Evolutionary conservation across 257 asterid species (phyloP), one percentile per base, ranked within the genome.

Genomic region (Jacaranda mimosifolia): DNA sequence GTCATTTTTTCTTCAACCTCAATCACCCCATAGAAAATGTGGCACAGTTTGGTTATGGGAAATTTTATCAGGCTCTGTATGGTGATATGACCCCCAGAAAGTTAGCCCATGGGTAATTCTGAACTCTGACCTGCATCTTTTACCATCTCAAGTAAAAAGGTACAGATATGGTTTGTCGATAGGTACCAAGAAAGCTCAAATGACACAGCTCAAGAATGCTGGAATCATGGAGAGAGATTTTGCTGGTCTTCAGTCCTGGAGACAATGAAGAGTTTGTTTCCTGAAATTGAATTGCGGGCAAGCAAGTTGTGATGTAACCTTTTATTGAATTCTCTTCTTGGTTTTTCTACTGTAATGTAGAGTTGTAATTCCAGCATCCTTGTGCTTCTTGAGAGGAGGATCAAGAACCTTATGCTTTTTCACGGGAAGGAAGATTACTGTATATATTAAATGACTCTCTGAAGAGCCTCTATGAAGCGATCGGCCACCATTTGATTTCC

Each of bases 381-480:
- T 40, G 17, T 62, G 71, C 76, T 68, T 77, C 55, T 60, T 70
- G 59, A 70, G 66, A 67, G 2, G 48, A 62, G 48, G 64, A 17
- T 9, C 63, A 60, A 60, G 66, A n/a, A 60, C 17, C 43, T 60
- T 13, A 36, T 35, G 63, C 63, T 48, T 64, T 63, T 64, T 38
- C 14, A 14, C 3, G 26, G 7, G 51, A 17, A 43, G 51, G 68
- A 11, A 57, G 13, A 15, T 55, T 74, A 9, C 8, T 72, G 77
- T 72, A 72, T 10, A 72, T 58, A 57, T 57, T n/a, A 35, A 36
- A 64, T 51, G n/a, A n/a, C 26, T 49, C 13, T 68, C 32, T 26
- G 32, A 26, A 26, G 2, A 26, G 32, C 32, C 38, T 68, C 58
- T n/a, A 12, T 17, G 19, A 52, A 52, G 75, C 32, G 2, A 7